These are phyloP conservation scores for Aspergillus arachidicola DNA, from an alignment of 2,329 filamentous ascomycete species.

Conservation along the genomic window DNA sequence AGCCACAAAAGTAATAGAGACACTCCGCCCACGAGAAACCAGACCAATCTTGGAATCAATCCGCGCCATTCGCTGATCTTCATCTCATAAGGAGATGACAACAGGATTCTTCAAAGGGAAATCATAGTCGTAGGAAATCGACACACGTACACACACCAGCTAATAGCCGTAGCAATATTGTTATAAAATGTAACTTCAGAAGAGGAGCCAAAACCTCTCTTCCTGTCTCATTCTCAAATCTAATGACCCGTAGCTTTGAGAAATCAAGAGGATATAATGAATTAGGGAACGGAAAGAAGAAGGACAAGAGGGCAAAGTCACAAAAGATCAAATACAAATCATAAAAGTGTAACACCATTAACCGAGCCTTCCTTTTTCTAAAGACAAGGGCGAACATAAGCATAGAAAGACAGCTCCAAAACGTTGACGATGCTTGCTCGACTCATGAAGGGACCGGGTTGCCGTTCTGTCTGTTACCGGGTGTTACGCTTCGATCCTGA, in stretches of 20 bases:
- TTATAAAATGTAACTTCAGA: neutral
- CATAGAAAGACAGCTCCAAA: constrained; percentile 8
- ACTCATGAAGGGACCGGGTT: constrained; percentile 31
- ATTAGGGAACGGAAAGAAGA: constrained; percentile 20
- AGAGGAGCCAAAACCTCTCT: neutral
- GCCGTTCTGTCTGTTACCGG: constrained; percentile 35
- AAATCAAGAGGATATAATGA: neutral
- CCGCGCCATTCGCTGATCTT: constrained; percentile 28
- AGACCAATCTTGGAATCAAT: constrained; percentile 25
- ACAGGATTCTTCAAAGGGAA: neutral
- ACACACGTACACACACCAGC: neutral
- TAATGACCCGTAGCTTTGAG: constrained; percentile 2
- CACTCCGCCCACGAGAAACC: constrained; percentile 7
- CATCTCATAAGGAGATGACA: neutral
- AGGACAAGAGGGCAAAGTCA: constrained; percentile 14
- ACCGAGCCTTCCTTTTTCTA: constrained; percentile 9
- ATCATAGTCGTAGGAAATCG: neutral
- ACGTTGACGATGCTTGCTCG: neutral
- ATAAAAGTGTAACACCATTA: constrained; percentile 10
- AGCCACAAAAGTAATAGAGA: neutral
- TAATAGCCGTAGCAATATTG: neutral
- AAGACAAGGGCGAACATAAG: constrained; percentile 15
- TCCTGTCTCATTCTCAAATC: constrained; percentile 3
- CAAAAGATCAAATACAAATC: constrained; percentile 18
- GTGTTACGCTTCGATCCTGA: constrained; percentile 40